Evolutionary conservation across 768 basidiomycete genomes (phyloP).

Genomic region (Naganishia antarctica): DNA sequence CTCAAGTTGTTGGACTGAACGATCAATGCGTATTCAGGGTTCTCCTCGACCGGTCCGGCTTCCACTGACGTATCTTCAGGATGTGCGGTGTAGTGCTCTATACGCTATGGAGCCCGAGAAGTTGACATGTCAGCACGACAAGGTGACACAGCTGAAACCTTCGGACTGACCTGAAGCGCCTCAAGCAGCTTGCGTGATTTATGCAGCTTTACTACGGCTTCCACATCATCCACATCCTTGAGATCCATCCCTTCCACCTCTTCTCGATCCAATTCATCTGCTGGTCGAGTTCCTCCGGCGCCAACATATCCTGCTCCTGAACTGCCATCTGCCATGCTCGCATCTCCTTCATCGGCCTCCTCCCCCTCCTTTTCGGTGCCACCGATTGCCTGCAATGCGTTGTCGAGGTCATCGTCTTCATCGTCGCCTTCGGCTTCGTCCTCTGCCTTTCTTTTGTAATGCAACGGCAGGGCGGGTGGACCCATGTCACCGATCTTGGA

Average conservation of each 20-base stretch:
- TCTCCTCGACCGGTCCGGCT: slow-evolving; percentile 66
- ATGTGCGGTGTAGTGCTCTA: slow-evolving; percentile 53
- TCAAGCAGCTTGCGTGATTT: slow-evolving; percentile 83
- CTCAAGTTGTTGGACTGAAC: slow-evolving; percentile 97
- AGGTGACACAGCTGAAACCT: not conserved
- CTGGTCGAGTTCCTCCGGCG: slow-evolving; percentile 76
- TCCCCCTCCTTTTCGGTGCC: slow-evolving; percentile 52
- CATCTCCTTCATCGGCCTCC: slow-evolving; percentile 52
- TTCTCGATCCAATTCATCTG: slow-evolving; percentile 91
- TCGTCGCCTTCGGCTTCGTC: slow-evolving; percentile 55
- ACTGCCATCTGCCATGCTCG: slow-evolving; percentile 58
- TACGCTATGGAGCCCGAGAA: not conserved
- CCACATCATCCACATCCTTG: slow-evolving; percentile 73
- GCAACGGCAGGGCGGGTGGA: slow-evolving; percentile 40
- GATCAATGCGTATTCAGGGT: slow-evolving; percentile 92
- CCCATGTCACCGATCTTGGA: slow-evolving; percentile 33
- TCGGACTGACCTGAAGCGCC: slow-evolving; percentile 63
- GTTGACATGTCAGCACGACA: not conserved
- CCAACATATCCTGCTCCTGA: slow-evolving; percentile 44
- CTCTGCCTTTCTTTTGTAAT: slow-evolving; percentile 28
- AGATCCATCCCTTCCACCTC: slow-evolving; percentile 95
- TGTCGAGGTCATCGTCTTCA: slow-evolving; percentile 57
- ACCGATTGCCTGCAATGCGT: slow-evolving; percentile 31
- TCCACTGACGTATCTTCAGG: slow-evolving; percentile 74
- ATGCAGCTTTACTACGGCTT: slow-evolving; percentile 79